Base-by-base conservation (phyloP, 768 basidiomycete genomes). In the Auriscalpium vulgare region DNA sequence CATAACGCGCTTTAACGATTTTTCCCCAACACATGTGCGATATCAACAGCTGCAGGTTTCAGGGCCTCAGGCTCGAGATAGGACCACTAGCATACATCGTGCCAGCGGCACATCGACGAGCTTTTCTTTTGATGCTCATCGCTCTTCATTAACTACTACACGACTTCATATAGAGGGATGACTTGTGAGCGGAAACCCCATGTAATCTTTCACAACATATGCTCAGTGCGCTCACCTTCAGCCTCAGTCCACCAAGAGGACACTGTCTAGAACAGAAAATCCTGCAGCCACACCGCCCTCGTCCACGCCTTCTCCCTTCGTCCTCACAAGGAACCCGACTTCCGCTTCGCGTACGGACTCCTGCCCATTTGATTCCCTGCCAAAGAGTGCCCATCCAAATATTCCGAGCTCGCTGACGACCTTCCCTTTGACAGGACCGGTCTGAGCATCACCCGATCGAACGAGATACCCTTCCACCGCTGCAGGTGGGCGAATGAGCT, bases 361-460 rank as follows among this genome's bases (percentile, higher is more conserved):
- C 5, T 70, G 71, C 29, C 2, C 29, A 7, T 29, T 29, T 29
- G 29, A 2, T 10, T 66, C 69, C 17, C 63, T 65, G 17, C 84
- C 83, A 65, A 97, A 95, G 59, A 97, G 67, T 1, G 83, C 81
- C 78, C 89, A 91, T 1, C 95, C 94, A 67, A 91, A 99, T 8
- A 97, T 84, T 0, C 95, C 95, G 56, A 99, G 71, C 71, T 98
- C 95, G 65, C 85, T 88, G 52, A 95, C 81, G 9, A 92, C 87
- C 47, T 91, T 87, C 1, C 79, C 72, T 58, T 78, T 78, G 37
- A 82, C 76, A 4, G 71, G 68, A 40, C 75, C 75, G 37, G 75
- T 76, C 7, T 66, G 59, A 7, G 66, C 71, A 5, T 64, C 66
- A 1, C 87, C 87, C 8, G 90, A 83, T 37, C 88, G 82, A 19